phyloP scores from a whole-genome alignment of 352 stramenopile species.

The Pythium coloratum region DNA sequence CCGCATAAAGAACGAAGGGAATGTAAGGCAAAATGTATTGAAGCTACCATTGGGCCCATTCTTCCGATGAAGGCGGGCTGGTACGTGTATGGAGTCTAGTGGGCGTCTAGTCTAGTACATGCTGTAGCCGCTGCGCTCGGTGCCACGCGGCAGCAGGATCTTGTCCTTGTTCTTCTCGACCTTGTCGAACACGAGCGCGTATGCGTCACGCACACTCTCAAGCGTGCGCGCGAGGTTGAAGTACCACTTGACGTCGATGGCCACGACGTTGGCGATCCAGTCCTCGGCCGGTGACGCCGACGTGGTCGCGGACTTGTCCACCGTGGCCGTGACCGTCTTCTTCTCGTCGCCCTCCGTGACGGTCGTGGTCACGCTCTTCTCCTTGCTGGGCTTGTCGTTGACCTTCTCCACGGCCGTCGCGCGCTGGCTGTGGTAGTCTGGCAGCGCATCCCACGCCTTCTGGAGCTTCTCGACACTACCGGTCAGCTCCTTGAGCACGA shows the following conservation, averaged over 20 bases:
- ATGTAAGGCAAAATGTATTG: not conserved
- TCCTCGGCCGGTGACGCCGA: slow-evolving; percentile 42
- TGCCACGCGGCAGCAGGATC: slow-evolving; percentile 69
- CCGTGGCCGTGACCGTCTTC: slow-evolving; percentile 58
- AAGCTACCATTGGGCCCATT: not conserved
- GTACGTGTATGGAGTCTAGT: not conserved
- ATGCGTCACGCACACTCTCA: slow-evolving; percentile 75
- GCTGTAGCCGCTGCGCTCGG: slow-evolving; percentile 67
- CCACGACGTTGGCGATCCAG: slow-evolving; percentile 63
- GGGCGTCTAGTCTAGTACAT: slow-evolving; percentile 61
- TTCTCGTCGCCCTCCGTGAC: slow-evolving; percentile 69
- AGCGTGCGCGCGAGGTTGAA: slow-evolving; percentile 71
- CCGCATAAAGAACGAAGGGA: not conserved
- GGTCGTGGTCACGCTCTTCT: slow-evolving; percentile 61
- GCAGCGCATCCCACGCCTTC: slow-evolving; percentile 74
- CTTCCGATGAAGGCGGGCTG: not conserved
- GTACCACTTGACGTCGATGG: slow-evolving; percentile 85
- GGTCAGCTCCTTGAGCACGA: slow-evolving; percentile 67
- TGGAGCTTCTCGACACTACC: slow-evolving; percentile 64
- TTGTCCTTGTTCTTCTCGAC: slow-evolving; percentile 84
- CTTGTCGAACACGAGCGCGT: slow-evolving; percentile 67
- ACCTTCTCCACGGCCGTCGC: slow-evolving; percentile 73
- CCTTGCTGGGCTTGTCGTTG: slow-evolving; percentile 57
- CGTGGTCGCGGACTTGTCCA: slow-evolving; percentile 57
- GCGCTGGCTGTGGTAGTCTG: slow-evolving; percentile 68